phyloP scores from a whole-genome alignment of 208 protist species.

The Acanthamoeba healyi region DNA sequence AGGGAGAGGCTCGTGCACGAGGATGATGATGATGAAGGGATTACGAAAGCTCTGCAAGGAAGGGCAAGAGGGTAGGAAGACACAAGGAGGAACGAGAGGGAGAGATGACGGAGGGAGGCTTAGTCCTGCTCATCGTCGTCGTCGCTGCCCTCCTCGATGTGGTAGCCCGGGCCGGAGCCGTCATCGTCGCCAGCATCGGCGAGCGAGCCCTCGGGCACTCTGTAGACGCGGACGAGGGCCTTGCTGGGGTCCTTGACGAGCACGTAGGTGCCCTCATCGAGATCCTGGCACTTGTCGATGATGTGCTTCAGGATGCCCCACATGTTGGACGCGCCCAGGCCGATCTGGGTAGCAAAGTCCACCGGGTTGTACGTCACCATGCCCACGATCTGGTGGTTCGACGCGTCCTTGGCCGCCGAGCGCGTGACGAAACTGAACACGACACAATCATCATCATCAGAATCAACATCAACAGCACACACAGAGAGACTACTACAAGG shows the following conservation, averaged over 20 bases:
- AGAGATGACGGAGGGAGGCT: not conserved
- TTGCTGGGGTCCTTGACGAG: slow-evolving; percentile 87
- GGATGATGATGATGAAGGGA: no score
- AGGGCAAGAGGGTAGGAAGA: not conserved
- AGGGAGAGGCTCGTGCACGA: no score
- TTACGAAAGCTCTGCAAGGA: no score
- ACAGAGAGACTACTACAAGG: not conserved
- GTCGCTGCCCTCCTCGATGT: not conserved
- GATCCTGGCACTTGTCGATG: slow-evolving; percentile 80
- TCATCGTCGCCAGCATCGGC: slow-evolving; percentile 4
- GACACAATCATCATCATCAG: not conserved
- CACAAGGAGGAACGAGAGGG: not conserved
- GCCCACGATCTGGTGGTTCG: slow-evolving; percentile 82
- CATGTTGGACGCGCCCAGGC: slow-evolving; percentile 85
- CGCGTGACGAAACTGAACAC: not conserved
- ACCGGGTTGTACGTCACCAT: slow-evolving; percentile 77
- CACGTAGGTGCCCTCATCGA: slow-evolving; percentile 88
- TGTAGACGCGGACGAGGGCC: slow-evolving; percentile 20
- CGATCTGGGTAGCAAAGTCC: slow-evolving; percentile 85
- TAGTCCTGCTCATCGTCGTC: slow-evolving; percentile 45
- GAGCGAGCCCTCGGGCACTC: not conserved
- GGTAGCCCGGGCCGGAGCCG: not conserved
- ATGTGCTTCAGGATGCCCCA: slow-evolving; percentile 88
- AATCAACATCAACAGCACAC: not conserved
- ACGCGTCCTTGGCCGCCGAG: not conserved